Conservation (phyloP, 441 rosid genomes). For the Erodium moschatum region DNA sequence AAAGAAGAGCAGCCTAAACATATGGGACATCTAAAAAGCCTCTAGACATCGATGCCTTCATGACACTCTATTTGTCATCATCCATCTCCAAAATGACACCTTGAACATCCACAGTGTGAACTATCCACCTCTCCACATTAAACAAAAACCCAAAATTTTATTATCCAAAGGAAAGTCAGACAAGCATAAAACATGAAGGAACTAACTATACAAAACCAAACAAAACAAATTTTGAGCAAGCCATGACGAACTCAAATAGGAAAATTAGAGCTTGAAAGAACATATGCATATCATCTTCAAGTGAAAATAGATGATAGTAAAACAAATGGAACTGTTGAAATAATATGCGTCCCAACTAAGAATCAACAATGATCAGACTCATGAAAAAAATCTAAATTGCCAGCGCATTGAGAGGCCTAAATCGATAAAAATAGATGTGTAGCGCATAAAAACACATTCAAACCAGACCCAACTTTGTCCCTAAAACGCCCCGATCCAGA, state of each 20-base stretch:
- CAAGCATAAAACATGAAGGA: neutral
- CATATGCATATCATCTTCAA: neutral
- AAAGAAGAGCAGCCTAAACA: neutral
- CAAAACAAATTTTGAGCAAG: neutral
- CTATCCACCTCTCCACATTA: neutral
- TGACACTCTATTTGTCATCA: neutral
- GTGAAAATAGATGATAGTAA: neutral
- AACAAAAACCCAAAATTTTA: neutral
- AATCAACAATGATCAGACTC: neutral
- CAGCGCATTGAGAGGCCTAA: neutral
- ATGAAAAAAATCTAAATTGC: neutral
- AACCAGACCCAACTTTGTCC: neutral
- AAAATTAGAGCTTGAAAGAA: neutral
- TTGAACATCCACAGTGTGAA: neutral
- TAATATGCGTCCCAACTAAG: neutral
- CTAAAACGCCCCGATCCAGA: neutral
- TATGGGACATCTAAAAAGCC: neutral
- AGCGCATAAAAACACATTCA: neutral
- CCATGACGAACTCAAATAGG: neutral
- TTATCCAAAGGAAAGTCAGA: neutral
- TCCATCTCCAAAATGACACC: neutral
- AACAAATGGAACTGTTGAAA: neutral
- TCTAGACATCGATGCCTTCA: neutral
- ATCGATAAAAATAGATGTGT: neutral
- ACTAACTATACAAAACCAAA: neutral